phyloP scores from a whole-genome alignment of 164 flowering plant genomes.

The Vitis cinerea region DNA sequence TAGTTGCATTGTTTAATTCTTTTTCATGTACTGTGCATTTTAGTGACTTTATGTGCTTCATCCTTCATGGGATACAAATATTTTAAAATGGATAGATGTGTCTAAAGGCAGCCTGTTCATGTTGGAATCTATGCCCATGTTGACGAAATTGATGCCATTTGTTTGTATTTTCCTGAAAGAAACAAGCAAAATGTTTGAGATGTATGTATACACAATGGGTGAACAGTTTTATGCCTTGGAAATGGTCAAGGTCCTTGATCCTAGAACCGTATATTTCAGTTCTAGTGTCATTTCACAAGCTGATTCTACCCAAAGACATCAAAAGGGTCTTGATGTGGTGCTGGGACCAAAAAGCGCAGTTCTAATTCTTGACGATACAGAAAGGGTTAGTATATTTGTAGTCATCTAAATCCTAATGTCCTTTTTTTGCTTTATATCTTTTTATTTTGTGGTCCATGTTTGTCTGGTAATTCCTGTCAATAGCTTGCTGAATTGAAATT shows the following conservation, averaged over 20 bases:
- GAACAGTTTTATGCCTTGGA: constrained; percentile 69
- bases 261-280: constrained; percentile 52
- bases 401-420: not conserved
- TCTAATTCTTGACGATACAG: constrained; percentile 88
- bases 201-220: constrained; percentile 88
- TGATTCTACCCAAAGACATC: constrained; percentile 69
- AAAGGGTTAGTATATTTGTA: constrained; percentile 42
- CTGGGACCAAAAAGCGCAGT: constrained; percentile 72
- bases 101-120: constrained; percentile 56
- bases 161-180: constrained; percentile 71
- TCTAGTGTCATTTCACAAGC: constrained; percentile 67
- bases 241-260: constrained; percentile 81
- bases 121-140: constrained; percentile 55
- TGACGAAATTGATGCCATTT: constrained; percentile 87
- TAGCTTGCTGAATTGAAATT: too few species aligned
- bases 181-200: constrained; percentile 74
- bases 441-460: not conserved
- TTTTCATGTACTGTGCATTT: too few species aligned
- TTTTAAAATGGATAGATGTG: constrained; percentile 29
- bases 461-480: not conserved
- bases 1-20: not conserved
- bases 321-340: constrained; percentile 85
- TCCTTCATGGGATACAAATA: too few species aligned
- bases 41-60: too few species aligned
- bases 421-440: not conserved